Evolutionary conservation across 176 grass and related monocot genomes (phyloP).

Genomic region (maize (Zea mays)): DNA sequence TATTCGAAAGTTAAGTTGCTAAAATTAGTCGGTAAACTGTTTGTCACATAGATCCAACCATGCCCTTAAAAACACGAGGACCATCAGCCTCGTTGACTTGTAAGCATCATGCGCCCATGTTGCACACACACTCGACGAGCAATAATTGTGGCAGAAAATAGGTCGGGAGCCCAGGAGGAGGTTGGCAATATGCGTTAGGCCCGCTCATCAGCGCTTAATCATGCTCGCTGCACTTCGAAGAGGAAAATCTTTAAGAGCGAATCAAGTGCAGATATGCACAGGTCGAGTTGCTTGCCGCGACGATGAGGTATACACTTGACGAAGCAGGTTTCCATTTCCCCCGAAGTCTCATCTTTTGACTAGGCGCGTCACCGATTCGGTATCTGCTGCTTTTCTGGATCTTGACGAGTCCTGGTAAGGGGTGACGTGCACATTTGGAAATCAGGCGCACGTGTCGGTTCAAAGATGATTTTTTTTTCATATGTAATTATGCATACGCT

Average conservation of each 20-base stretch:
- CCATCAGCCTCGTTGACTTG: not conserved
- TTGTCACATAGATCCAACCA: too few species aligned
- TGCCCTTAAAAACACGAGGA: too few species aligned
- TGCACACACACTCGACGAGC: not conserved
- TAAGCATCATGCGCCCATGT: not conserved
- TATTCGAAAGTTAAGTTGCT: too few species aligned
- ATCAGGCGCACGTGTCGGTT: not conserved
- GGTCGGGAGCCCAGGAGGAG: not conserved
- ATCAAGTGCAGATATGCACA: not conserved
- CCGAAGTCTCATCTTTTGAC: not conserved
- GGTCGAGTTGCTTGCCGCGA: not conserved
- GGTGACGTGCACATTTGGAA: slow-evolving; percentile 10
- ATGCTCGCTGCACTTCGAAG: not conserved
- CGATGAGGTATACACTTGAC: not conserved
- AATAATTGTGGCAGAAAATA: not conserved
- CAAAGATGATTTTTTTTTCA: not conserved
- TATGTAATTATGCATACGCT: not conserved
- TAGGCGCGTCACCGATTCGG: too few species aligned
- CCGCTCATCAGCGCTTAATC: not conserved
- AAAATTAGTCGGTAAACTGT: too few species aligned
- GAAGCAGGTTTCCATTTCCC: not conserved
- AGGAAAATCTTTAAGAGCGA: not conserved
- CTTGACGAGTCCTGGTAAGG: not conserved
- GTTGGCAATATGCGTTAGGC: not conserved
- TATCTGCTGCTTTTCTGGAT: not conserved